phyloP scores from a whole-genome alignment of 306 rosid genomes.

The Cucurbita pepo region DNA sequence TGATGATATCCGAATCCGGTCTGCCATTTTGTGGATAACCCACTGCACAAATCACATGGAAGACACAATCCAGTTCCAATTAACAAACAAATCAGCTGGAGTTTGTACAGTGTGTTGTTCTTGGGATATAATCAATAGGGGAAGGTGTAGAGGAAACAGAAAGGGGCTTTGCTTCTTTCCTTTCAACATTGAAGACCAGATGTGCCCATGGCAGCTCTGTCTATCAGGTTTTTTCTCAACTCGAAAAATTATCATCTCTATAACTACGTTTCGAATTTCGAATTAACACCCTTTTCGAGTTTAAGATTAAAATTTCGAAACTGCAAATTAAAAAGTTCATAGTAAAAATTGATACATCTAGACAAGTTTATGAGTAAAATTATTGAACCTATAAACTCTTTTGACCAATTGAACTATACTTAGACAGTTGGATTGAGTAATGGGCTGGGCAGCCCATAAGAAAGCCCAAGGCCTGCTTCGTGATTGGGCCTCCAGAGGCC shows the following conservation, averaged over 20 bases:
- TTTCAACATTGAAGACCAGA: neutral
- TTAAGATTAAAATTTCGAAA: too few relatives aligned
- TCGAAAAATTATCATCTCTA: too few relatives aligned
- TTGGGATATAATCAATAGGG: neutral
- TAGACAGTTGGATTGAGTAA: too few relatives aligned
- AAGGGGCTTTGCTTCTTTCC: neutral
- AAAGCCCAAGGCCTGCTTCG: neutral
- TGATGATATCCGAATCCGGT: slow-evolving; percentile 18
- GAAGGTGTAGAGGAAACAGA: neutral
- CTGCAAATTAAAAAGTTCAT: too few relatives aligned
- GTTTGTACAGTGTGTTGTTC: neutral
- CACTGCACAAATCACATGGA: neutral
- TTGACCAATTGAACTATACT: too few relatives aligned
- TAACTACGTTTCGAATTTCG: too few relatives aligned
- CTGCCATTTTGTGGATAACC: slow-evolving; percentile 22
- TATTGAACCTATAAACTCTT: too few relatives aligned
- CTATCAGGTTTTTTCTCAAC: neutral
- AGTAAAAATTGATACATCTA: too few relatives aligned
- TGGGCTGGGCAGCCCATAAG: neutral
- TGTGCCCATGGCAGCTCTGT: neutral
- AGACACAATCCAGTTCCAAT: neutral
- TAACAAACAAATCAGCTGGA: neutral
- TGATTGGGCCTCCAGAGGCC: neutral
- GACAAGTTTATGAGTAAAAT: too few relatives aligned
- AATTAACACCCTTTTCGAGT: too few relatives aligned